A percentile compares a stretch with the other conserved stretches of the same genome.
Conservation (phyloP, 768 basidiomycete genomes). For the Xerocomus brunneocitrinus region DNA sequence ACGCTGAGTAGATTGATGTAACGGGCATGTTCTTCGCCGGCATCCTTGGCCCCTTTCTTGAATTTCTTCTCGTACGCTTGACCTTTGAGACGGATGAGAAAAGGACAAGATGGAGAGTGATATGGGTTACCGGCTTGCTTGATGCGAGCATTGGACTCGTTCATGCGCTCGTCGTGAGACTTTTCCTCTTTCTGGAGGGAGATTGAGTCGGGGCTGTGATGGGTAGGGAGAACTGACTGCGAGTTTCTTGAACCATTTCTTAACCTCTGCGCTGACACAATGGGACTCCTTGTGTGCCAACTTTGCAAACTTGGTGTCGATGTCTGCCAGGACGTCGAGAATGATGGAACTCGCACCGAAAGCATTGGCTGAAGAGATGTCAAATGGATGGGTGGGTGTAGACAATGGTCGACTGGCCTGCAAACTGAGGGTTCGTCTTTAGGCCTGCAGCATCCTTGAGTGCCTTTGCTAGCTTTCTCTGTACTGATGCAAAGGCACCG, state of each 20-base stretch:
- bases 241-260: conserved; percentile 85
- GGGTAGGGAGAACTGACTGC: conserved; percentile 42
- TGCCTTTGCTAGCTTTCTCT: conserved; percentile 74
- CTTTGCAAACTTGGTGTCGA: conserved; percentile 73
- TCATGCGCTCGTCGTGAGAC: conserved; percentile 66
- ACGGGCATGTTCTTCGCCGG: conserved; percentile 67
- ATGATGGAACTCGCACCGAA: conserved; percentile 58
- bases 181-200: conserved; percentile 72
- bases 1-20: conserved; percentile 71
- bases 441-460: conserved; percentile 58
- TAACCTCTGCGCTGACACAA: conserved; percentile 58
- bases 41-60: conserved; percentile 66
- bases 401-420: conserved; percentile 42
- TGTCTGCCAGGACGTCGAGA: conserved; percentile 66
- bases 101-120: not conserved
- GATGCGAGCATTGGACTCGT: conserved; percentile 62
- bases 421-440: conserved; percentile 57
- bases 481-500: conserved; percentile 52
- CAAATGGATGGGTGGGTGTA: not conserved
- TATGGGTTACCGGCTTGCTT: conserved; percentile 61
- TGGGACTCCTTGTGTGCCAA: conserved; percentile 71
- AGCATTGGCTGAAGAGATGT: conserved; percentile 51
- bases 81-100: conserved; percentile 37
- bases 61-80: conserved; percentile 75
- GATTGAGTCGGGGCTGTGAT: not conserved